A percentile compares a stretch with the other conserved stretches of the same genome.
These are phyloP conservation scores for Candida patagonica DNA, from an alignment of 805 yeast genomes.

Conservation along the genomic window DNA sequence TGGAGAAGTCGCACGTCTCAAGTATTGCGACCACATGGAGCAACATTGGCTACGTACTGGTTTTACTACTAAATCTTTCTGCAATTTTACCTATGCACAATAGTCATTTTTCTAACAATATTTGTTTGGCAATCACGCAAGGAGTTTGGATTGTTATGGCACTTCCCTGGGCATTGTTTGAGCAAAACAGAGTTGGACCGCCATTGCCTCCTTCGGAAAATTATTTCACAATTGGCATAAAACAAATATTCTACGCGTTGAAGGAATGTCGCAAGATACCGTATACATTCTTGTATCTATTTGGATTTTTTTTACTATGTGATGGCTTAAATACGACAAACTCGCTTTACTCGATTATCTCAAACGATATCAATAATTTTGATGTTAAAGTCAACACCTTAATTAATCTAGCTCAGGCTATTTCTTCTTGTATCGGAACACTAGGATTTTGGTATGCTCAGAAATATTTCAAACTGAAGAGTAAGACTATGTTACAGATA, in stretches of 20 bases:
- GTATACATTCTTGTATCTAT: slow-evolving; percentile 10
- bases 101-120: slow-evolving; percentile 8
- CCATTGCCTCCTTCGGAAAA: slow-evolving; percentile 10
- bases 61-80: slow-evolving; percentile 8
- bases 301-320: slow-evolving; percentile 10
- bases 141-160: slow-evolving; percentile 12
- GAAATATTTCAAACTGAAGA: slow-evolving; percentile 9
- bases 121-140: slow-evolving; percentile 9
- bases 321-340: slow-evolving; percentile 14
- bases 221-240: slow-evolving; percentile 8
- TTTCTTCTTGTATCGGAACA: slow-evolving; percentile 9
- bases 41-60: slow-evolving; percentile 10
- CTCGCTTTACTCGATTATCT: slow-evolving; percentile 9
- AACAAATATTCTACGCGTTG: slow-evolving; percentile 11
- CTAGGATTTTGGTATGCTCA: slow-evolving; percentile 12
- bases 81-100: slow-evolving; percentile 11
- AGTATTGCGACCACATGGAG: slow-evolving; percentile 13
- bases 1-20: slow-evolving; percentile 12
- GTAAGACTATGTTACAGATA: slow-evolving; percentile 13
- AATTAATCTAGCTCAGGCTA: slow-evolving; percentile 10
- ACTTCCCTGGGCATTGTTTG: slow-evolving; percentile 12
- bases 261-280: slow-evolving; percentile 10
- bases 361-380: slow-evolving; percentile 12
- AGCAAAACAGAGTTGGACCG: slow-evolving; percentile 10
- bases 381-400: slow-evolving; percentile 10